Base-by-base conservation (phyloP, 352 stramenopile genomes). In the Phytophthora brassicae region DNA sequence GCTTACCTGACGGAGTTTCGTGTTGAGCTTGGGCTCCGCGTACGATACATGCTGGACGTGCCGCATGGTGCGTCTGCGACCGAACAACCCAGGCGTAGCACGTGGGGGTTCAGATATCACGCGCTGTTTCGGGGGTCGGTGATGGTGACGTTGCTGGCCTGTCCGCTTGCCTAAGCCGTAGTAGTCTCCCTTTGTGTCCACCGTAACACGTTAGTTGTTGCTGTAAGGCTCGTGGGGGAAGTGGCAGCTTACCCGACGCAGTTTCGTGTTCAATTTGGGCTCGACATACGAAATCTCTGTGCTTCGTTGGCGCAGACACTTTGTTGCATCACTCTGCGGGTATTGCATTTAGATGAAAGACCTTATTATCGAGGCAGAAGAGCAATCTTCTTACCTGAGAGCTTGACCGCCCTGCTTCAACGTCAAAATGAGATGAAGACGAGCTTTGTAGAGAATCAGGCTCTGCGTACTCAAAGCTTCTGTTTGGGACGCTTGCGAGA, bases 1-100 rank as follows among this genome's bases (percentile, higher is more conserved):
- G 39, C 69, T 42, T 66, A 92, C 83, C 81, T 90, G 79, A 17
- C 84, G 84, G 26, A 92, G 77, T 59, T 92, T 92, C 6, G 75
- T 84, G 66, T 89, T 92, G 60, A 92, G 72, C 56, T 90, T 92
- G 42, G 84, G 84, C 22, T 89, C 79, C 0, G 55, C 70, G 64
- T 92, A 92, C 28, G 77, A 90, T 38, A 90, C 54, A 17, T 63
- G 68, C 38, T 75, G 55, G 23, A 69, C 55, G 13, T 60, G 59
- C 29, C 78, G 77, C 20, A 47, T 62, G 22, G 48, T 53, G 20
- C 72, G 73, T 65, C 60, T 56, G 14, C 42, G 58, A 7, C 38
- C 64, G 39, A 57, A 68, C 36, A 70, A 61, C 38, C 67, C 38
- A 12, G 68, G 42, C 26, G 52, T 54, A 11, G 59, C 55, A 20